Percentiles rank a stretch among this genome's conserved stretches.
Conservation (phyloP, 2,329 filamentous ascomycete species). For the Diaporthe caulivora region DNA sequence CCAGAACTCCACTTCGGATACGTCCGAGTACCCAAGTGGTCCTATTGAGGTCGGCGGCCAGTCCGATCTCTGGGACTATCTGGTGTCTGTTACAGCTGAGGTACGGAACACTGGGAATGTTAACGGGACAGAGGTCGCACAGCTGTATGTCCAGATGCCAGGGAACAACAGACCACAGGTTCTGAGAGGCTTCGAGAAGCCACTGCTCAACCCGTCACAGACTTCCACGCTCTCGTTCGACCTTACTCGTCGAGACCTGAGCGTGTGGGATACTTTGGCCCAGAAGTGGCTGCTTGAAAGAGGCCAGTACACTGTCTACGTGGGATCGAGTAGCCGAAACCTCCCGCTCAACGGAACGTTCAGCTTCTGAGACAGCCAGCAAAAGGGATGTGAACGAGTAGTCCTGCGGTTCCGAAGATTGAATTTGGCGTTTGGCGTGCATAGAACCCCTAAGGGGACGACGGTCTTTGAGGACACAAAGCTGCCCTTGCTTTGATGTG, state of each 20-base stretch:
- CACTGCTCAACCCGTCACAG: conserved; percentile 59
- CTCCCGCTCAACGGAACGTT: conserved; percentile 54
- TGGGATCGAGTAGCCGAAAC: conserved; percentile 62
- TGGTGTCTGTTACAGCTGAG: conserved; percentile 54
- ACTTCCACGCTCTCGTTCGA: conserved; percentile 61
- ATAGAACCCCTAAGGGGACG: background rate
- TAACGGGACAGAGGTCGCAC: conserved; percentile 60
- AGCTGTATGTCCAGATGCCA: conserved; percentile 62
- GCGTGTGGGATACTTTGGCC: conserved; percentile 71
- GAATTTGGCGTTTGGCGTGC: background rate
- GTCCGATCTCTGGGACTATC: conserved; percentile 60
- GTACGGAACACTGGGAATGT: conserved; percentile 58
- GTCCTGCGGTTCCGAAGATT: background rate
- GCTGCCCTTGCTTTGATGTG: background rate
- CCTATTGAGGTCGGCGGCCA: conserved; percentile 58
- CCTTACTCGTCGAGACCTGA: conserved; percentile 73
- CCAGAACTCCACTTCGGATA: conserved; percentile 45
- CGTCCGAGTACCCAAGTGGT: conserved; percentile 53
- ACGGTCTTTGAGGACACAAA: background rate
- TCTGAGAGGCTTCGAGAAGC: conserved; percentile 76
- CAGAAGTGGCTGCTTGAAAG: conserved; percentile 71
- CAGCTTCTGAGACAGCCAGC: conserved; percentile 9
- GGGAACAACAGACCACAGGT: conserved; percentile 63
- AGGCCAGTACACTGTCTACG: conserved; percentile 58
- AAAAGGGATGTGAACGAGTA: background rate